These are phyloP conservation scores for Heliocybe sulcata DNA, from an alignment of 1,284 basidiomycete genomes.

Conservation along the genomic window DNA sequence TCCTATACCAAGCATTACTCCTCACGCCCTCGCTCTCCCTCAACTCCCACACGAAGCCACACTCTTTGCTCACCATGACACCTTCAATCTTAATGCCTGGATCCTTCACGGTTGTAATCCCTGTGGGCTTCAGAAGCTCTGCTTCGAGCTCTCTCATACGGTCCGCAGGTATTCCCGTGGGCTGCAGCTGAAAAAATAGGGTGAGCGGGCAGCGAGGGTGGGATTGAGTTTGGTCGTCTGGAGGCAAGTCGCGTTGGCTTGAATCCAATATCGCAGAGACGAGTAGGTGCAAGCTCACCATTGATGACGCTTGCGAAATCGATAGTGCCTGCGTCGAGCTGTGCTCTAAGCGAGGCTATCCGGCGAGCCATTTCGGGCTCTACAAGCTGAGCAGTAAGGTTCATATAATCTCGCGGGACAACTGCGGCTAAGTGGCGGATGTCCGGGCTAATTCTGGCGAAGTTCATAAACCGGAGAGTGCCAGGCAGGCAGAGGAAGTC, in stretches of 20 bases:
- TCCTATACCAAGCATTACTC: constrained; percentile 37
- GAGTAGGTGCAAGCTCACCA: not conserved
- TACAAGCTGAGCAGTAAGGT: constrained; percentile 58
- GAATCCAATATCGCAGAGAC: not conserved
- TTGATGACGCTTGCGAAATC: constrained; percentile 26
- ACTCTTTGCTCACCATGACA: constrained; percentile 62
- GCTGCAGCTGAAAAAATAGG: constrained; percentile 54
- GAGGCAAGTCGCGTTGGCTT: constrained; percentile 21
- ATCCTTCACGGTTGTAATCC: constrained; percentile 46
- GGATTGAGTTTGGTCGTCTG: constrained; percentile 39
- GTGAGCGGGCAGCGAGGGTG: constrained; percentile 46
- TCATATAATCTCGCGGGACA: constrained; percentile 45
- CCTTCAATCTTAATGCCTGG: constrained; percentile 52
- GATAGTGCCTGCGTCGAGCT: constrained; percentile 55
- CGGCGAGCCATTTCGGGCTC: constrained; percentile 58
- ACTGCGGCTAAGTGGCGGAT: constrained; percentile 62
- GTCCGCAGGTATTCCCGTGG: constrained; percentile 38
- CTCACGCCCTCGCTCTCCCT: constrained; percentile 58
- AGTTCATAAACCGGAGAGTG: not conserved
- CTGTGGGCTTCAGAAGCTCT: constrained; percentile 67
- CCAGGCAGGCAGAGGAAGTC: not conserved
- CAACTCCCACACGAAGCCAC: constrained; percentile 67
- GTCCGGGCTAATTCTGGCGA: constrained; percentile 45
- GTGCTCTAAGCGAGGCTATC: constrained; percentile 49
- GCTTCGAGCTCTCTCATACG: constrained; percentile 63